Evolutionary conservation across 495 filamentous ascomycete genomes (phyloP), one percentile per base, ranked within the genome.

Genomic region (Clohesyomyces aquaticus): DNA sequence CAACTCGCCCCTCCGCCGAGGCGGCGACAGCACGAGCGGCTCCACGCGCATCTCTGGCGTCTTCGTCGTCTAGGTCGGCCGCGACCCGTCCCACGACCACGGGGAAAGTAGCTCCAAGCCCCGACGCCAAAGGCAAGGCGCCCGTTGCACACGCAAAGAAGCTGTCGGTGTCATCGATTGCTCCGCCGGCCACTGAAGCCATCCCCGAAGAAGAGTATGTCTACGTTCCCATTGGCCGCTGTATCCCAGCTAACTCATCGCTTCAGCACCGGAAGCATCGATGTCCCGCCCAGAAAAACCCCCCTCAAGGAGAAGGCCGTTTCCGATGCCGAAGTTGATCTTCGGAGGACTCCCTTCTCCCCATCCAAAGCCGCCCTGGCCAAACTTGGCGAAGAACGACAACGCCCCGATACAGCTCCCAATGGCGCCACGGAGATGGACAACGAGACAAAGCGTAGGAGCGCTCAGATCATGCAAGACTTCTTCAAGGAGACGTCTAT

Each of bases 401-500:
- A 43, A 18, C 63, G 63, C 19, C 58, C 63, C 23, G 63, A 66
- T 28, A 63, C 63, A 19, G 58, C 62, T 21, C 67, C 67, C 26
- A 63, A 58, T 32, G 57, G 58, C 3, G 67, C 62, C 32, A 43
- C 50, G 4, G 61, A 69, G 8, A 29, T 32, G 29, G 63, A 66
- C 14, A 11, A 63, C 8, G 67, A 70, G 4, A 61, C 26, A 1
- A 61, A 56, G 25, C 21, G 57, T 19, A 38, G 48, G 28, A 66
- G 58, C 43, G 63, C 55, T 4, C 51, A 66, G 54, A 54, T 70
- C 9, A 66, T 70, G 67, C 63, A 66, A 41, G 63, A 70, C 56
- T 70, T 70, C 42, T 55, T 70, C 51, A 66, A 66, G 62, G 67
- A 70, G 58, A 70, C 67, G 1, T 63, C 32, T 28, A 8, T 59